Conservation (phyloP, 345 rosid species). For the Aegle marmelos region DNA sequence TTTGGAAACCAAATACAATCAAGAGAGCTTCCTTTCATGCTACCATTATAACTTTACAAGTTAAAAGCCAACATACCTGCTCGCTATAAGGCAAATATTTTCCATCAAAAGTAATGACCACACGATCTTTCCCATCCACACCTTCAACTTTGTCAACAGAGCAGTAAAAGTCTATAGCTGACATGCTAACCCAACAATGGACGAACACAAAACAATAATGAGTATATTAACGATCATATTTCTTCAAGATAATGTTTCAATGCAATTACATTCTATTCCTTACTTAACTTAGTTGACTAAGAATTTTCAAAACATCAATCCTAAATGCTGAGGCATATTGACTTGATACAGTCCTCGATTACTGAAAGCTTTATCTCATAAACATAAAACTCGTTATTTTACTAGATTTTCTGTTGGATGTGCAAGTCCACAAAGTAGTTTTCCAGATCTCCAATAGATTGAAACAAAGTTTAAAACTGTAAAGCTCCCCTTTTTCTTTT, state of each 20-base stretch:
- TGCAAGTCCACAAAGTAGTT: not conserved
- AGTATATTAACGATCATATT: not conserved
- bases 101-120: conserved; percentile 77
- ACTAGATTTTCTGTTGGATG: not conserved
- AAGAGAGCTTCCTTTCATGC: not conserved
- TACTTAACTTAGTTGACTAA: not conserved
- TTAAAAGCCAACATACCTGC: conserved; percentile 54
- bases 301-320: not conserved
- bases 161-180: conserved; percentile 92
- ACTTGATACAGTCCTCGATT: not conserved
- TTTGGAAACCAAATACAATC: not conserved
- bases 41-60: not conserved
- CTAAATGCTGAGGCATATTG: conserved; percentile 1
- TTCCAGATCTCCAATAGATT: not conserved
- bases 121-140: conserved; percentile 83
- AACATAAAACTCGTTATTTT: not conserved
- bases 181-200: conserved; percentile 55
- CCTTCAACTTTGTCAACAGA: conserved; percentile 88
- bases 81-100: conserved; percentile 74
- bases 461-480: not conserved
- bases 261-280: not conserved
- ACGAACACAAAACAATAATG: not conserved
- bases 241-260: not conserved
- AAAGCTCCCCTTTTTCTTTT: not conserved
- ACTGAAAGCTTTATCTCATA: not conserved